Conservation (phyloP, 1,284 basidiomycete genomes). For the Leucocoprinus gongylophorus region DNA sequence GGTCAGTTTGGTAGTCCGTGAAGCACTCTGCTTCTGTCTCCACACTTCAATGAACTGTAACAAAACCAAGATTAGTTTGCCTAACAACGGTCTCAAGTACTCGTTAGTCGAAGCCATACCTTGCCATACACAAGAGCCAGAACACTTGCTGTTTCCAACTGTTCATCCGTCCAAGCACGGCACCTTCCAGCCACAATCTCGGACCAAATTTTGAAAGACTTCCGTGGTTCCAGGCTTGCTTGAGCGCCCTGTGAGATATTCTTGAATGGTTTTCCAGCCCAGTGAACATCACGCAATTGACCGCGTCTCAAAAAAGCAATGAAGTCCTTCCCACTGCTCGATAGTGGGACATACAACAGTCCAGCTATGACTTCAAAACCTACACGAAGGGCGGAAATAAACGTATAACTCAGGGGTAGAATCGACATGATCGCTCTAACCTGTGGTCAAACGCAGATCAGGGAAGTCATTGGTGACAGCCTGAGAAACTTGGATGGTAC, state of each 20-base stretch:
- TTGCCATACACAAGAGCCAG: slow-evolving; percentile 82
- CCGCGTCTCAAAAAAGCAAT: slow-evolving; percentile 80
- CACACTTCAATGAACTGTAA: slow-evolving; percentile 82
- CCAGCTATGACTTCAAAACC: slow-evolving; percentile 75
- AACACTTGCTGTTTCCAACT: slow-evolving; percentile 81
- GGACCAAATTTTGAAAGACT: slow-evolving; percentile 80
- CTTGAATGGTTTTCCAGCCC: slow-evolving; percentile 77
- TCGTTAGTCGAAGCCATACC: slow-evolving; percentile 25
- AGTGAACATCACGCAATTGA: slow-evolving; percentile 65
- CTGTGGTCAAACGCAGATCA: slow-evolving; percentile 64
- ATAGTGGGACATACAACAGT: slow-evolving; percentile 73
- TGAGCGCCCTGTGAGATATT: slow-evolving; percentile 21
- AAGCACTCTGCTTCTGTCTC: slow-evolving; percentile 77
- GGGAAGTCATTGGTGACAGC: slow-evolving; percentile 68
- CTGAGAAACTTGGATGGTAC: slow-evolving; percentile 63
- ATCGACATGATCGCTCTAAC: slow-evolving; percentile 19
- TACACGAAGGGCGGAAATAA: slow-evolving; percentile 10
- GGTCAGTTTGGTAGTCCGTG: slow-evolving; percentile 74
- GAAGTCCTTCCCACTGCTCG: slow-evolving; percentile 67
- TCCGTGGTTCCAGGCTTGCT: slow-evolving; percentile 60
- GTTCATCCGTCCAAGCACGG: slow-evolving; percentile 80
- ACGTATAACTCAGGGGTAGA: neutral
- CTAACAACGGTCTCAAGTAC: neutral
- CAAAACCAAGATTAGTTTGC: neutral
- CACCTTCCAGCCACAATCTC: slow-evolving; percentile 71